Conservation (phyloP, 495 filamentous ascomycete species). For the Aspergillus sclerotiicarbonarius region DNA sequence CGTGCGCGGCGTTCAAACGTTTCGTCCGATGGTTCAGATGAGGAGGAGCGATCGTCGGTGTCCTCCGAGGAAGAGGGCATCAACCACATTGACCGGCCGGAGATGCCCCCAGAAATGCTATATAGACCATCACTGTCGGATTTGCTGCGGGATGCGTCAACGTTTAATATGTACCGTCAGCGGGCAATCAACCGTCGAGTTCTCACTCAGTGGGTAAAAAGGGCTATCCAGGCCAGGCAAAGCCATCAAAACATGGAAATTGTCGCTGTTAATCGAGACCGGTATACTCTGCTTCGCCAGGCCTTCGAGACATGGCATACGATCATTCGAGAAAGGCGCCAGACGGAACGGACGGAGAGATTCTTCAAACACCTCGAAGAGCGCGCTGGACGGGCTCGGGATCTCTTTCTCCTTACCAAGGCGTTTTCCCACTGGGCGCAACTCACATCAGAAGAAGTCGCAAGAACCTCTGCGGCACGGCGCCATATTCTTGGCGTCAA, state of each 20-base stretch:
- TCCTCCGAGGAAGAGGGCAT: constrained; percentile 26
- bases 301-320: constrained; percentile 58
- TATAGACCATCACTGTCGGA: constrained; percentile 56
- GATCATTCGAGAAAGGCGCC: constrained; percentile 46
- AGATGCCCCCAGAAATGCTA: constrained; percentile 39
- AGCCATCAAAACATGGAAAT: constrained; percentile 45
- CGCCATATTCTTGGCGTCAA: constrained; percentile 66
- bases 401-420: constrained; percentile 66
- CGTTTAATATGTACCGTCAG: constrained; percentile 54
- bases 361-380: constrained; percentile 62
- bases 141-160: constrained; percentile 56
- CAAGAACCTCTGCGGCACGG: constrained; percentile 58
- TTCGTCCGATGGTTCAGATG: constrained; percentile 7
- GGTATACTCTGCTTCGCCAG: constrained; percentile 50
- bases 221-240: constrained; percentile 44
- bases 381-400: constrained; percentile 59
- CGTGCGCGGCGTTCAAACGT: constrained; percentile 8
- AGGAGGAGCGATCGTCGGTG: constrained; percentile 26
- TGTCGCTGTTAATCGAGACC: constrained; percentile 52
- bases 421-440: constrained; percentile 75
- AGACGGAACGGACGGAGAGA: constrained; percentile 51
- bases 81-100: constrained; percentile 28
- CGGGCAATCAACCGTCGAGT: constrained; percentile 46
- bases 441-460: constrained; percentile 56
- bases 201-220: constrained; percentile 54